Conservation (phyloP, 805 yeast species). For the Kluyveromyces wickerhamii region DNA sequence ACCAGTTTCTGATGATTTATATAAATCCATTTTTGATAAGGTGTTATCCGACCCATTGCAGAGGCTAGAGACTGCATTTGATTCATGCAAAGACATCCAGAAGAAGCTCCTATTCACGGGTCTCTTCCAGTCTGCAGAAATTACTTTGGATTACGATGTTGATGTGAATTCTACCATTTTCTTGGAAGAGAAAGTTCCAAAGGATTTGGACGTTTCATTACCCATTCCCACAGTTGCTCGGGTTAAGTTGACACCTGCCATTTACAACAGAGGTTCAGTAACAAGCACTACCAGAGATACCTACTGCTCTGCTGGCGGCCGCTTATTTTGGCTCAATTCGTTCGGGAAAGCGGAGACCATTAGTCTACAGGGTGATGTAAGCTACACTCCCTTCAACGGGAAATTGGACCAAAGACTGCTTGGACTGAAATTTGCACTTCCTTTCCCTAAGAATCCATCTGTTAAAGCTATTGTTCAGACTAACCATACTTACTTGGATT, state of each 20-base stretch:
- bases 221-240: constrained; percentile 40
- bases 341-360: constrained; percentile 54
- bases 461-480: constrained; percentile 35
- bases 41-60: constrained; percentile 37
- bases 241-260: constrained; percentile 33
- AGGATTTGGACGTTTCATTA: constrained; percentile 31
- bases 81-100: constrained; percentile 29
- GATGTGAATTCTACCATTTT: constrained; percentile 8
- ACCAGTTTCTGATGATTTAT: constrained; percentile 37
- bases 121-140: constrained; percentile 35
- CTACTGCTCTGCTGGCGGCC: constrained; percentile 29
- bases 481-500: constrained; percentile 39
- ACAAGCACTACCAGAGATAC: constrained; percentile 31
- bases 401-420: constrained; percentile 40
- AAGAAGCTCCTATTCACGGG: constrained; percentile 36
- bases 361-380: constrained; percentile 38
- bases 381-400: constrained; percentile 40
- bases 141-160: constrained; percentile 36
- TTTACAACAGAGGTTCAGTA: constrained; percentile 22
- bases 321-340: constrained; percentile 38
- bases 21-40: constrained; percentile 39
- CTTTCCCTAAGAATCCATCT: constrained; percentile 37
- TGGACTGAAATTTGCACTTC: constrained; percentile 41
- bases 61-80: constrained; percentile 32
- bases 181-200: constrained; percentile 11